Conservation (phyloP, 306 rosid genomes). For the Begonia fuchsioides region DNA sequence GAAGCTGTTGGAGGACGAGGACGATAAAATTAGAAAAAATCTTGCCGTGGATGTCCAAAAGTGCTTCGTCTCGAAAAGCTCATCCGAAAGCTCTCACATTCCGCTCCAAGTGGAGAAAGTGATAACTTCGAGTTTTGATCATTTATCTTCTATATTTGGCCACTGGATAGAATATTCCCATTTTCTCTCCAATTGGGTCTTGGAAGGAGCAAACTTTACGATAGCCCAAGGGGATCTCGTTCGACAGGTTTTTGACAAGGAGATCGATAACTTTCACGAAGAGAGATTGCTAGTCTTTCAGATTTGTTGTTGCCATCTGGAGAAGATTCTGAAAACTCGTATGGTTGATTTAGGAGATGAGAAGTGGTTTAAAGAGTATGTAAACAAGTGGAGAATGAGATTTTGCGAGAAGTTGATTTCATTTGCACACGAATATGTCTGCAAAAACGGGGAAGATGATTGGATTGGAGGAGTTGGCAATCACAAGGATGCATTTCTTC, state of each 20-base stretch:
- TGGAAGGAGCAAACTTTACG: conserved; percentile 29
- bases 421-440: conserved; percentile 36
- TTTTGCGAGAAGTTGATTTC: conserved; percentile 44
- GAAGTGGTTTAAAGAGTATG: conserved; percentile 27
- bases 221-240: conserved; percentile 57
- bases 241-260: conserved; percentile 85
- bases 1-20: conserved; percentile 89
- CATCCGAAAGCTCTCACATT: conserved; percentile 24
- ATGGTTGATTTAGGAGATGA: conserved; percentile 13
- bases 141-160: conserved; percentile 67
- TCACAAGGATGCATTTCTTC: conserved; percentile 93
- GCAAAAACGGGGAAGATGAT: conserved; percentile 28
- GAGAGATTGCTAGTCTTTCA: conserved; percentile 79
- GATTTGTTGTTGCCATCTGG: conserved; percentile 68
- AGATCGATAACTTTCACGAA: conserved; percentile 91
- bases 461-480: conserved; percentile 96
- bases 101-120: conserved; percentile 86
- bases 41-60: conserved; percentile 58
- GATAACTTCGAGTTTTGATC: conserved; percentile 59
- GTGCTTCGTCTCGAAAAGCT: conserved; percentile 36
- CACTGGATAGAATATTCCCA: conserved; percentile 69
- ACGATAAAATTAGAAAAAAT: conserved; percentile 49
- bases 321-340: conserved; percentile 44
- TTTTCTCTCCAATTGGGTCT: conserved; percentile 42
- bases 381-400: conserved; percentile 38